These are phyloP conservation scores for Dimargaris verticillata DNA, from an alignment of 192 early-diverging fungal genomes.

Conservation along the genomic window DNA sequence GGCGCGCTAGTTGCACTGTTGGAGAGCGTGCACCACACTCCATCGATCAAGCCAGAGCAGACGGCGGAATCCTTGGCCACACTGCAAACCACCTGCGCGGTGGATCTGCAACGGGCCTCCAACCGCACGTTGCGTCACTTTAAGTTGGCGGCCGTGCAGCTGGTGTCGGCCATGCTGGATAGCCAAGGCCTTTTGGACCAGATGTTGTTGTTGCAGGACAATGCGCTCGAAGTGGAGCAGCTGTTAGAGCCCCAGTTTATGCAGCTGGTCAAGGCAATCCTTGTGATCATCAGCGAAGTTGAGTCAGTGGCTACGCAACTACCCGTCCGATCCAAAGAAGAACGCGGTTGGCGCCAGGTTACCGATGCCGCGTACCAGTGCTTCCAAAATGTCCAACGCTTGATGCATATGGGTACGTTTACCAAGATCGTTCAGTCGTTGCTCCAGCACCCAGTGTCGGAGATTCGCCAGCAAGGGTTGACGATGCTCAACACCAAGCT, in stretches of 20 bases:
- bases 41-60: conserved; percentile 27
- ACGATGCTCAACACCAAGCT: conserved; percentile 55
- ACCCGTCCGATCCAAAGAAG: no score
- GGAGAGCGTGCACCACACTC: conserved; percentile 30
- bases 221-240: no score
- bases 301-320: no score
- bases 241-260: no score
- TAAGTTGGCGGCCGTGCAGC: conserved; percentile 24
- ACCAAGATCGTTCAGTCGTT: conserved; percentile 47
- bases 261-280: no score
- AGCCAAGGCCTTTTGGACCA: conserved; percentile 11
- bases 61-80: neutral
- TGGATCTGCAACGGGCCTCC: conserved; percentile 8
- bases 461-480: conserved; percentile 60
- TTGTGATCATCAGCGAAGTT: no score
- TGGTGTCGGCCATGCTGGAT: conserved; percentile 24
- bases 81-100: conserved; percentile 5
- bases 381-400: conserved; percentile 54
- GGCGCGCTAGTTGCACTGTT: conserved; percentile 40
- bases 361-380: conserved; percentile 36
- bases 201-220: neutral
- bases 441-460: conserved; percentile 34
- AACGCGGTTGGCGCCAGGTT: neutral
- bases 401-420: conserved; percentile 63
- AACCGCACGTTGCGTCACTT: conserved; percentile 20